Base-by-base conservation (phyloP, 495 filamentous ascomycete genomes). In the Xylaria scruposa region DNA sequence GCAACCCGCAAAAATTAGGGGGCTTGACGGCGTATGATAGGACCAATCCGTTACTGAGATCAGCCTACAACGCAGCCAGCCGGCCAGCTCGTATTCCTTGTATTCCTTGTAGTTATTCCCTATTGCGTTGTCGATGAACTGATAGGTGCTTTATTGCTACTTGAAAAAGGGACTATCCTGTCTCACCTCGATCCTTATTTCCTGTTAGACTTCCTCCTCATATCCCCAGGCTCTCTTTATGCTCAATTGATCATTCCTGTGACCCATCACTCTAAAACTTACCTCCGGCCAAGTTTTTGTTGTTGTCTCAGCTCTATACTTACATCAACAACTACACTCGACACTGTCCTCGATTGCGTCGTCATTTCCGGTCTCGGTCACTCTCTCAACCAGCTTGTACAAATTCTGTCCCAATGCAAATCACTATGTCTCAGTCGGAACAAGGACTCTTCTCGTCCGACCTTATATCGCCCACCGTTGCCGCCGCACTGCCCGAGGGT, bases 381-480 rank as follows among this genome's bases (percentile, higher is more conserved):
- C 59, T 38, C 46, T 62, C 42, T 58, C 51, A 12, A 12, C 53
- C 38, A 38, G 19, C 56, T 42, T 31, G 38, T 26, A 46, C 42
- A 49, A 59, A 54, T n/a, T 29, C 36, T 31, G 13, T 60, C 33
- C 31, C 58, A 31, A 56, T 60, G 33, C 58, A 60, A 33, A 36
- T 38, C 7, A 60, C 29, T 5, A 60, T 60, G 58, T 60, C 58
- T 38, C 31, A 60, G 24, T 77, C 81, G 60, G 79, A 89, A 46
- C 80, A 83, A 51, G 89, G 88, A 17, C 92, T 97, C 80, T 97
- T 97, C 87, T 85, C 89, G 29, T 75, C 90, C 70, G 81, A 89
- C 70, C 90, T 98, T 63, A 91, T 98, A 81, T 93, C 94, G 17
- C 89, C 93, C 26, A 81, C 85, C 46, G 92, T 97, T 64, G 82